These are phyloP conservation scores for Boletus rubropictus DNA, from an alignment of 768 basidiomycete species.

Conservation along the genomic window DNA sequence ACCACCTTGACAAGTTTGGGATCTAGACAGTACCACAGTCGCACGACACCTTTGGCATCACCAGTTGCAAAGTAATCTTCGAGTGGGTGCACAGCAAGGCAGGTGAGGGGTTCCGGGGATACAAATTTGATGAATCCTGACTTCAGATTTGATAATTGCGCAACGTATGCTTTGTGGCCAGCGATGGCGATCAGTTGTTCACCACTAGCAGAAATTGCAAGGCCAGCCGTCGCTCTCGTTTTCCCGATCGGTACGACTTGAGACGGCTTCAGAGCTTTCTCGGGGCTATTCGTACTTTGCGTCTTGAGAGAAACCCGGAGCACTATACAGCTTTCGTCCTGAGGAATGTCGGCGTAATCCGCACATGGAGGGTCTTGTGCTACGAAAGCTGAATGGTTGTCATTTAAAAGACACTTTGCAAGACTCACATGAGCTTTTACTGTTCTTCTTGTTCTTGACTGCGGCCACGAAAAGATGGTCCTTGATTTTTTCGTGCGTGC, in stretches of 20 bases:
- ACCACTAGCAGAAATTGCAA: conserved; percentile 72
- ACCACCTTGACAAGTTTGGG: conserved; percentile 47
- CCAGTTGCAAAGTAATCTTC: conserved; percentile 97
- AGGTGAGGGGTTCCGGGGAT: conserved; percentile 74
- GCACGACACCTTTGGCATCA: conserved; percentile 76
- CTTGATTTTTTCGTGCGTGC: conserved; percentile 62
- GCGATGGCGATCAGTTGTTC: conserved; percentile 71
- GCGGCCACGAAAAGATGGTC: conserved; percentile 68
- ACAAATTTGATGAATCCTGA: conserved; percentile 79
- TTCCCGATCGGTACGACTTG: conserved; percentile 61
- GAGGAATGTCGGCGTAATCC: not conserved
- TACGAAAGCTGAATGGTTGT: conserved; percentile 4
- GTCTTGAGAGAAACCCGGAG: conserved; percentile 57
- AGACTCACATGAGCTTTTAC: conserved; percentile 23
- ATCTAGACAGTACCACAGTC: conserved; percentile 89
- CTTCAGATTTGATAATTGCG: conserved; percentile 47
- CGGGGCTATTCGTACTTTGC: conserved; percentile 32
- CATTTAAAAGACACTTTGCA: not conserved
- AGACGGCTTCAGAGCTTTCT: conserved; percentile 41
- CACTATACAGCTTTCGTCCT: conserved; percentile 47
- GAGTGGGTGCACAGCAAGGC: conserved; percentile 80
- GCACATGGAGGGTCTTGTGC: conserved; percentile 6
- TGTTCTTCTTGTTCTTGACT: conserved; percentile 45
- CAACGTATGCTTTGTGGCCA: conserved; percentile 75
- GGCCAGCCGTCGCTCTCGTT: conserved; percentile 53